Evolutionary conservation across 352 stramenopile species (phyloP).

Genomic region (Globisporangium uncinulatum): DNA sequence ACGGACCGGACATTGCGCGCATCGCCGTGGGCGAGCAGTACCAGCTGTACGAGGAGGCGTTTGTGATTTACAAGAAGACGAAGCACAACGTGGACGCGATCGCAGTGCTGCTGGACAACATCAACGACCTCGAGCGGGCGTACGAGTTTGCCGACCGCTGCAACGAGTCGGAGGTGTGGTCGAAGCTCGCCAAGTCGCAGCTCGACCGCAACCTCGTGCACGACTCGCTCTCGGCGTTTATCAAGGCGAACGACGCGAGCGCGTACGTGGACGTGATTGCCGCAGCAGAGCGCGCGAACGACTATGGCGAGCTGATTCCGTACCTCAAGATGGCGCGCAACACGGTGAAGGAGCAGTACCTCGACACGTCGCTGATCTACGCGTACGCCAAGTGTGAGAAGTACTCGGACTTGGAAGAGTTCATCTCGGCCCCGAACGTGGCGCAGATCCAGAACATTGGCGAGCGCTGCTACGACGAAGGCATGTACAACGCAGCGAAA

Average conservation of each 20-base stretch:
- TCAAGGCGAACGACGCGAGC: conserved; percentile 98
- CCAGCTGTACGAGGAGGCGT: conserved; percentile 99
- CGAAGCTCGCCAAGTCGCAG: conserved; percentile 97
- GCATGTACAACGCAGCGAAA: conserved; percentile 98
- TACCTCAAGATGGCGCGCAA: conserved; percentile 99
- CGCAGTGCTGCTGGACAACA: conserved; percentile 91
- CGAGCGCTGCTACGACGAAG: conserved; percentile 97
- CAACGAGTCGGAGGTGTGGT: conserved; percentile 98
- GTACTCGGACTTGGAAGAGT: conserved; percentile 98
- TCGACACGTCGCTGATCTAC: conserved; percentile 99
- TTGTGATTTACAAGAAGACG: conserved; percentile 99
- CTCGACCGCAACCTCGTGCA: conserved; percentile 94
- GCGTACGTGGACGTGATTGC: conserved; percentile 98
- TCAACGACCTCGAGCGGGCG: conserved; percentile 97
- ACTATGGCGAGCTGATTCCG: conserved; percentile 97
- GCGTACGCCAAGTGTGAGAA: conserved; percentile 98
- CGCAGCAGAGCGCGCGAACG: conserved; percentile 94
- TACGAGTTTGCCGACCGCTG: conserved; percentile 99
- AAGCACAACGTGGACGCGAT: conserved; percentile 96
- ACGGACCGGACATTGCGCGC: conserved; percentile 98
- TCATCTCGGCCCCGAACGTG: conserved; percentile 99
- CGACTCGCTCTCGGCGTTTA: conserved; percentile 98
- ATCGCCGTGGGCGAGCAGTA: conserved; percentile 98
- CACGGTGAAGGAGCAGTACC: conserved; percentile 98
- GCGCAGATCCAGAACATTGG: conserved; percentile 99